Conservation (phyloP, 1,139 yeast species). For the Yamadazyma spencermartinsiae region DNA sequence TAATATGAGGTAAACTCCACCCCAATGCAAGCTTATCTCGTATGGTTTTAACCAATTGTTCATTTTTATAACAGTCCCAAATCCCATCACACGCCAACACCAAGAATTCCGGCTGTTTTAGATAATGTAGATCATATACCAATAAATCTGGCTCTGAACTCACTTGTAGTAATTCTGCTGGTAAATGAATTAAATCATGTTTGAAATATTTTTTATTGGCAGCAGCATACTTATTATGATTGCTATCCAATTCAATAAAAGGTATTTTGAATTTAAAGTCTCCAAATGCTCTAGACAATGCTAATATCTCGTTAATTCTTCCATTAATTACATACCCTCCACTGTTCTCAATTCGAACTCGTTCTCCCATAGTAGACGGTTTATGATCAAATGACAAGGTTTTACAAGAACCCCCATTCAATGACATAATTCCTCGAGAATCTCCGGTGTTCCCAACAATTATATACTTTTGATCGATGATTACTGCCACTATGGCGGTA, state of each 20-base stretch:
- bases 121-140: constrained; percentile 45
- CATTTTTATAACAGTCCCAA: constrained; percentile 74
- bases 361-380: constrained; percentile 73
- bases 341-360: constrained; percentile 69
- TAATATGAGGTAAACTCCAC: constrained; percentile 57
- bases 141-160: constrained; percentile 73
- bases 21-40: constrained; percentile 60
- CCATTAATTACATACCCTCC: constrained; percentile 71
- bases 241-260: constrained; percentile 33
- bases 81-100: constrained; percentile 78
- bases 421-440: constrained; percentile 63
- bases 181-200: constrained; percentile 29
- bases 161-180: constrained; percentile 51
- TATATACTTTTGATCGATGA: constrained; percentile 49
- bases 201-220: constrained; percentile 22
- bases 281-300: constrained; percentile 75
- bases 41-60: constrained; percentile 51
- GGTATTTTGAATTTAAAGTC: constrained; percentile 66
- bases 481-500: constrained; percentile 60
- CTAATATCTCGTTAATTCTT: constrained; percentile 72
- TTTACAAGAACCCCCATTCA: constrained; percentile 52
- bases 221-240: constrained; percentile 28
- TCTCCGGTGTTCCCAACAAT: constrained; percentile 75
- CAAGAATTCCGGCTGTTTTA: constrained; percentile 56
- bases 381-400: constrained; percentile 74